Conservation (phyloP, 129 eudicot species). For the Lactuca saligna region DNA sequence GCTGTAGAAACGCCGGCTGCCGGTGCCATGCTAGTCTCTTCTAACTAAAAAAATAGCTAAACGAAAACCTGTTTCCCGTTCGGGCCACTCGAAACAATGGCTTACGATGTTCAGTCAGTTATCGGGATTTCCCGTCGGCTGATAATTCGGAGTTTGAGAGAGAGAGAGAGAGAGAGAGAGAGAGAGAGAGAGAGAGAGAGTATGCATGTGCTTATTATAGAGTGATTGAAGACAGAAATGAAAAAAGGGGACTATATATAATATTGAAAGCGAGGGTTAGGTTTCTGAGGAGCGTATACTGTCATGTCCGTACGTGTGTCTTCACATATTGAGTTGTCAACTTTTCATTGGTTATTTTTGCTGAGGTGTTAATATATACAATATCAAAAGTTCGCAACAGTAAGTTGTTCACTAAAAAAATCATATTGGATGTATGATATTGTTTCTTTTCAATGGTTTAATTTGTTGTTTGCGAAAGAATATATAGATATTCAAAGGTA, state of each 20-base stretch:
- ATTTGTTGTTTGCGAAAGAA: no score
- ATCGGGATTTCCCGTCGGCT: constrained; percentile 20
- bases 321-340: not conserved
- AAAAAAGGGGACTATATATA: not conserved
- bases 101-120: not conserved
- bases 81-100: not conserved
- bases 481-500: no score
- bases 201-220: constrained; percentile 1
- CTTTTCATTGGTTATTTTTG: not conserved
- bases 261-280: not conserved
- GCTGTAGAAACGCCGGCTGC: constrained; percentile 49
- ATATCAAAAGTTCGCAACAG: not conserved
- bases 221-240: constrained; percentile 10
- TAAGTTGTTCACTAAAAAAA: no score
- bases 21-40: constrained; percentile 54
- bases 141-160: constrained; percentile 31
- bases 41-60: not conserved
- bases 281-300: constrained; percentile 1
- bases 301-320: no score
- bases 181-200: constrained; percentile 4
- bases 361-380: not conserved
- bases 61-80: not conserved
- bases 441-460: no score
- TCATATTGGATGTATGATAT: no score
- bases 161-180: not conserved